These are phyloP conservation scores for Apiospora saccharicola DNA, from an alignment of 2,329 filamentous ascomycete genomes.

Conservation along the genomic window DNA sequence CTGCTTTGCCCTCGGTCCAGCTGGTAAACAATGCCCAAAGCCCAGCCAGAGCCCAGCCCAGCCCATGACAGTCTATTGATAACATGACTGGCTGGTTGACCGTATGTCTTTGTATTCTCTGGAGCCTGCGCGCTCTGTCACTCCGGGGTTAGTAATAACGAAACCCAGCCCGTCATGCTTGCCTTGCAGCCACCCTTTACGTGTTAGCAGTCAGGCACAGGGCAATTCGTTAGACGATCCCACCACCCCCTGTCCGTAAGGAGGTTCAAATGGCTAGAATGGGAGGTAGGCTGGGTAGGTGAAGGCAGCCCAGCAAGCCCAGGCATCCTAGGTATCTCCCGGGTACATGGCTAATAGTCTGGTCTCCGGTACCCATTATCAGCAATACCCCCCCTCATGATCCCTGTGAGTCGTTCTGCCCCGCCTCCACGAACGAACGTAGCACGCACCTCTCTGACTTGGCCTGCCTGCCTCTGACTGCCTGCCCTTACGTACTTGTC, in stretches of 20 bases:
- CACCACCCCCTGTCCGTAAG: slow-evolving; percentile 11
- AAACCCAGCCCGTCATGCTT: slow-evolving; percentile 18
- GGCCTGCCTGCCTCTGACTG: slow-evolving; percentile 10
- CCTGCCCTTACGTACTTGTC: slow-evolving; percentile 20
- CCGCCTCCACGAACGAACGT: slow-evolving; percentile 20
- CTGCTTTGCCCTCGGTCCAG: neutral
- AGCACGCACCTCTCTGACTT: slow-evolving; percentile 18
- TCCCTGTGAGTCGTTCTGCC: neutral
- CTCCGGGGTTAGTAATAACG: slow-evolving; percentile 3
- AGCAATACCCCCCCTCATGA: slow-evolving; percentile 2
- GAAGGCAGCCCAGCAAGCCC: too few species aligned
- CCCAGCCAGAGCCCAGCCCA: neutral
- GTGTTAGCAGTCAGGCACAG: slow-evolving; percentile 16
- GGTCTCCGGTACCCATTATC: neutral
- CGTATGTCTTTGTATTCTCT: neutral
- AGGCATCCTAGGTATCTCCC: neutral
- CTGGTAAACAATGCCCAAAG: slow-evolving; percentile 16
- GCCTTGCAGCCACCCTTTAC: slow-evolving; percentile 17
- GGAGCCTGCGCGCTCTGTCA: neutral
- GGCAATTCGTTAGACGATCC: slow-evolving; percentile 16
- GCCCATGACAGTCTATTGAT: neutral
- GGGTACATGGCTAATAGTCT: slow-evolving; percentile 9
- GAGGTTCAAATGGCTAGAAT: neutral
- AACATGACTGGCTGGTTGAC: neutral
- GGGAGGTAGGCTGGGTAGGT: neutral